These are phyloP conservation scores for Neurospora terricola DNA, from an alignment of 495 filamentous ascomycete genomes.

Conservation along the genomic window DNA sequence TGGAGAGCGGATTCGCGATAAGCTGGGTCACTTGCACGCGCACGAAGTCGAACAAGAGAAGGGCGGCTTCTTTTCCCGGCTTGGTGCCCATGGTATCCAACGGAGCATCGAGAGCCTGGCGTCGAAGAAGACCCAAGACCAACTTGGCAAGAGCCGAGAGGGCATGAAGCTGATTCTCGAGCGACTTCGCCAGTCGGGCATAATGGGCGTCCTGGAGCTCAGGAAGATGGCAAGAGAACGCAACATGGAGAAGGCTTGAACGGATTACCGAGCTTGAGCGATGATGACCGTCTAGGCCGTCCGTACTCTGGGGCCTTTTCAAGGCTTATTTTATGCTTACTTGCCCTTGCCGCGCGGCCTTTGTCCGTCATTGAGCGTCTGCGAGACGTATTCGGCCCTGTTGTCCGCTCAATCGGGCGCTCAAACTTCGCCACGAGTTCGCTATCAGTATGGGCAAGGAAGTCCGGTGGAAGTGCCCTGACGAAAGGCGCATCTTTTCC, in stretches of 20 bases:
- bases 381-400: not conserved
- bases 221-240: conserved; percentile 44
- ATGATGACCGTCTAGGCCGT: not conserved
- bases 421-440: no score
- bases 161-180: conserved; percentile 94
- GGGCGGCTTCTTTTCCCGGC: conserved; percentile 34
- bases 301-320: not conserved
- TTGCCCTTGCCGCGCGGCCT: not conserved
- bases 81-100: conserved; percentile 75
- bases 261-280: not conserved
- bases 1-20: conserved; percentile 57
- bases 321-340: not conserved
- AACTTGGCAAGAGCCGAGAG: conserved; percentile 78
- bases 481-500: not conserved
- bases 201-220: conserved; percentile 79
- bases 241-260: conserved; percentile 11
- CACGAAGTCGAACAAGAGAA: conserved; percentile 14
- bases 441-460: not conserved
- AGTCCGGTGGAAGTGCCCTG: not conserved
- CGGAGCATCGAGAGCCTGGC: conserved; percentile 85
- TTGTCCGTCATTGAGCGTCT: not conserved
- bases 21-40: conserved; percentile 19
- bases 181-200: conserved; percentile 63
- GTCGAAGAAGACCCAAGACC: conserved; percentile 69
- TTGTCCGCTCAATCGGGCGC: not conserved